A percentile compares a stretch with the other conserved stretches of the same genome.
Evolutionary conservation across 2,329 filamentous ascomycete genomes (phyloP).

Genomic region (Aspergillus sp.): DNA sequence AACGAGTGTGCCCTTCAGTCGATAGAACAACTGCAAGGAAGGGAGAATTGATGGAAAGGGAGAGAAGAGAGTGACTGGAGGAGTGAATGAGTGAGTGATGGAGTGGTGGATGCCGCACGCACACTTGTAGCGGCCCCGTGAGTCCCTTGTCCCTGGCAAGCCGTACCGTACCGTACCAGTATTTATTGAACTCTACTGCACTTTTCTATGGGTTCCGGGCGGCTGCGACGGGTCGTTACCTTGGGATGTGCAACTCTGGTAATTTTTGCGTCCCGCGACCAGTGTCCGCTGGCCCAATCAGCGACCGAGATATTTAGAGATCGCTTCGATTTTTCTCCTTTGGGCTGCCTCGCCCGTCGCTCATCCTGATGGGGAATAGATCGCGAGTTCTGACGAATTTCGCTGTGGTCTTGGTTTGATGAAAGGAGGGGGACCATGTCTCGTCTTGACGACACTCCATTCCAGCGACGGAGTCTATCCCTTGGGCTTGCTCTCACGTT

Average conservation of each 20-base stretch:
- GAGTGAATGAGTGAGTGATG: slow-evolving; percentile 2
- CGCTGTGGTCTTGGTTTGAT: slow-evolving; percentile 3
- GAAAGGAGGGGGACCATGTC: slow-evolving; percentile 20
- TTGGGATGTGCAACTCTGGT: slow-evolving; percentile 14
- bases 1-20: slow-evolving; percentile 15
- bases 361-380: background rate
- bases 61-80: slow-evolving; percentile 10
- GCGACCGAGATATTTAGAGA: background rate
- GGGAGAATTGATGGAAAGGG: slow-evolving; percentile 4
- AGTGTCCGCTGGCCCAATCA: slow-evolving; percentile 13
- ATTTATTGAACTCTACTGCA: background rate
- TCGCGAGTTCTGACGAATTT: background rate
- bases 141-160: background rate
- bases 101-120: slow-evolving; percentile 9
- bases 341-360: background rate
- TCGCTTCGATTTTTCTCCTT: slow-evolving; percentile 8
- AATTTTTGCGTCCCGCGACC: slow-evolving; percentile 20
- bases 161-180: background rate
- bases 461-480: no score
- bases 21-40: slow-evolving; percentile 11
- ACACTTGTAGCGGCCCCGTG: background rate
- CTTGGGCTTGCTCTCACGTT: no score
- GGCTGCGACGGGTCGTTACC: slow-evolving; percentile 14
- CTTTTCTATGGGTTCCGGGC: slow-evolving; percentile 3
- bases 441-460: slow-evolving; percentile 2